These are phyloP conservation scores for Prunus kanzakura DNA, from an alignment of 306 rosid genomes.

Conservation along the genomic window DNA sequence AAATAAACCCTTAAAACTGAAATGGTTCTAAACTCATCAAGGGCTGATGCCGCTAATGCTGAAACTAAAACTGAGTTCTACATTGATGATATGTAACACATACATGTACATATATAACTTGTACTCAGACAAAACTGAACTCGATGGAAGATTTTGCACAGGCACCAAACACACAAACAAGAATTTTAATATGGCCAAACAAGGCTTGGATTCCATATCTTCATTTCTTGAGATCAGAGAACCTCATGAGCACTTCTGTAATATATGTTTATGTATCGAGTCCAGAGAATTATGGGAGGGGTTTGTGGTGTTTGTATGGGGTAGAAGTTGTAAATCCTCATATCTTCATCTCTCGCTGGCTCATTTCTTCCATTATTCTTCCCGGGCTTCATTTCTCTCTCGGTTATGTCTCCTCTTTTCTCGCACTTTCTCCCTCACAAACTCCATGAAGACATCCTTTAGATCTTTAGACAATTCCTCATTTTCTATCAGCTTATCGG, in stretches of 20 bases:
- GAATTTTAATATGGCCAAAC: neutral
- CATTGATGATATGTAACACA: no score
- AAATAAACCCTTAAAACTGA: no score
- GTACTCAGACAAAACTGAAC: no score
- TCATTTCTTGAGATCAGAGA: neutral
- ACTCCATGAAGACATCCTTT: conserved; percentile 2
- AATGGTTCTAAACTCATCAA: no score
- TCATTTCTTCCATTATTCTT: no score
- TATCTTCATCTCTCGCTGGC: neutral
- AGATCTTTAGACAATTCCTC: neutral
- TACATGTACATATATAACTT: no score
- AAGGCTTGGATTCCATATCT: neutral
- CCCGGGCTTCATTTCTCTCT: neutral
- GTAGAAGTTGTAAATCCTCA: conserved; percentile 6
- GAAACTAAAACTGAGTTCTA: no score
- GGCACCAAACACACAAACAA: no score
- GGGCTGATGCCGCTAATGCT: no score
- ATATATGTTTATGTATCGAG: neutral
- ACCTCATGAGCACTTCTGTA: neutral
- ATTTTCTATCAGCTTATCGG: neutral
- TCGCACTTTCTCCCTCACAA: neutral
- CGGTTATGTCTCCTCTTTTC: neutral
- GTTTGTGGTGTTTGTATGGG: neutral
- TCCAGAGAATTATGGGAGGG: neutral
- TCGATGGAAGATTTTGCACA: no score